Base-by-base conservation (phyloP, 129 eudicot genomes). In the Escallonia herrerae region DNA sequence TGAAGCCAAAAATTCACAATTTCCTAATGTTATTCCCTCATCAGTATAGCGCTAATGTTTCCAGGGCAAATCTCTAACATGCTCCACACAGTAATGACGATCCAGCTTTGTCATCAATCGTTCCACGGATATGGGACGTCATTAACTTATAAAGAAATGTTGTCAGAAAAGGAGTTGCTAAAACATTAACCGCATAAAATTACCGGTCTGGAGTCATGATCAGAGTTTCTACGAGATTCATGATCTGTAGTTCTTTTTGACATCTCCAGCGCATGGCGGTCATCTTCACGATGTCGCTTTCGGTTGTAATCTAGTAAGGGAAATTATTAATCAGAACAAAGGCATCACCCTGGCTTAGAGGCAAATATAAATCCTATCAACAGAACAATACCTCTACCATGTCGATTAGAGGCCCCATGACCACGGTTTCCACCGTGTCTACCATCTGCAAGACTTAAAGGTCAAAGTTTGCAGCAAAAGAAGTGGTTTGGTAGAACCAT, bases 151-250 rank as follows among this genome's bases (percentile, higher is more conserved):
- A 22, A 22, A 22, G 33, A 22, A 22, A 22, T 1, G 33, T 22
- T 1, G 33, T 22, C 33, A 22, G 33, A 22, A 22, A 22, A 22
- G 33, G 1, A 22, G 33, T 22, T 22, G 33, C 33, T 22, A 22
- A 22, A 22, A 22, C 33, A 22, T 22, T 61, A 2, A 11, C 53
- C 15, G 39, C 46, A 12, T 46, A 56, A 48, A 63, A 56, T 59
- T 82, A 93, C 96, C 83, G 87, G 95, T 86, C 93, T 83, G 45
- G 99, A 79, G 53, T 89, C 95, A n/a, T 74, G 72, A 74, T 88
- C 95, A 41, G 91, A 74, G 68, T 83, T 82, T 84, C 95, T 89
- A 51, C 84, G 81, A 41, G 90, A 77, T 67, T 89, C 95, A 46
- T 68, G 71, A 54, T 86, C 93, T 33, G 77, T 76, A 78, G 54